Evolutionary conservation across 1,284 basidiomycete genomes (phyloP), one percentile per base, ranked within the genome.

Genomic region (Sanguinoderma infundibulare): DNA sequence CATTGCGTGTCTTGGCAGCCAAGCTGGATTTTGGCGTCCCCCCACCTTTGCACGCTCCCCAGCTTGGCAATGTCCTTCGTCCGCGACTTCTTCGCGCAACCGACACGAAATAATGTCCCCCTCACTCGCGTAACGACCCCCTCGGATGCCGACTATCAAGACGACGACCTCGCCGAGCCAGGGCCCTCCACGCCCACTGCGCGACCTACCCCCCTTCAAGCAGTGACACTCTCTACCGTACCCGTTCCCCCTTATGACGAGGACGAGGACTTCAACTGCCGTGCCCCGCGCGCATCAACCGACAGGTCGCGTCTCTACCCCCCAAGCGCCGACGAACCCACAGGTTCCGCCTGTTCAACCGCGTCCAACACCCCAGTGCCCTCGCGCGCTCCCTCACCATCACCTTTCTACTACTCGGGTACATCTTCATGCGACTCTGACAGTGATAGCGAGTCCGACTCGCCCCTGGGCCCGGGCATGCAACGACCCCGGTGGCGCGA

Each of bases 341-440:
- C 63, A 28, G 14, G 24, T 17, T 46, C 75, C 1, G 63, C 70
- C 26, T 72, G 69, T 44, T 77, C 75, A 10, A 73, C 75, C 30
- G 72, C 70, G 17, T 72, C 73, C 44, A 75, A 69, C 56, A 73
- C 75, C 4, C 76, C 76, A 3, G 52, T 74, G n/a, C 75, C 73
- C 73, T 82, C 70, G 5, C 75, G 78, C 40, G 66, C 75, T 12
- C 54, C 70, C 22, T 79, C 78, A 0, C 77, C 77, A 3, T 63
- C 72, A 30, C 72, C 75, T 35, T 70, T 73, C 34, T 76, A 77
- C 60, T 74, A 80, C 38, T 78, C 80, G 20, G 77, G 77, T 59
- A 76, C 74, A 26, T 79, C 79, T 52, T 84, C 86, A 14, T 87
- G 81, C 70, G 77, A 81, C 28, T 89, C 88, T 12, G 90, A 91